Conservation (phyloP, 2,329 filamentous ascomycete genomes). For the Pseudogymnoascus destructans region DNA sequence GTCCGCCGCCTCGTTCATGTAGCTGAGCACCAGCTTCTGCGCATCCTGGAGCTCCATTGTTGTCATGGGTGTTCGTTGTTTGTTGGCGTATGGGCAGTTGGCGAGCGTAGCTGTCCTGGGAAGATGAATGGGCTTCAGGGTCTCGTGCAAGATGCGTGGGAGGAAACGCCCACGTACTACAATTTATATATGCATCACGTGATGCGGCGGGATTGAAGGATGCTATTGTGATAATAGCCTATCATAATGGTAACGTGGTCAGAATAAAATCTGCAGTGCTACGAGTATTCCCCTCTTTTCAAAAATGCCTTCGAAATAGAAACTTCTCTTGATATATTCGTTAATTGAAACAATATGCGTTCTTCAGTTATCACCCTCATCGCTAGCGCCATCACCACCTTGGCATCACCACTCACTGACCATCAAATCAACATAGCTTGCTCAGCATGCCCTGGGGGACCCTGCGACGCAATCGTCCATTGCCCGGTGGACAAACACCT, state of each 20-base stretch:
- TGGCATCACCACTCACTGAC: neutral
- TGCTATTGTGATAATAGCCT: neutral
- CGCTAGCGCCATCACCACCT: neutral
- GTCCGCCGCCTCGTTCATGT: conserved; percentile 40
- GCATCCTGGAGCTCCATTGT: conserved; percentile 52
- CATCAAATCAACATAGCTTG: neutral
- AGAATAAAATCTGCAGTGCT: neutral
- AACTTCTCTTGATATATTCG: neutral
- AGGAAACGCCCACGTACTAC: neutral
- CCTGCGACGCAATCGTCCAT: neutral
- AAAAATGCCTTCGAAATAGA: neutral
- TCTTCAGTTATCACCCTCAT: neutral
- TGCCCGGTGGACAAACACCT: neutral
- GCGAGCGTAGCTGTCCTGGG: neutral
- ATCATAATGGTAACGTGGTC: neutral
- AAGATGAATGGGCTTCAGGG: neutral
- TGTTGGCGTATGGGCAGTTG: conserved; percentile 12
- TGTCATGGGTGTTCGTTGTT: neutral
- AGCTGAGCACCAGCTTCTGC: conserved; percentile 39
- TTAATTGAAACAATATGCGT: neutral
- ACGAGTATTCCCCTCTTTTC: neutral
- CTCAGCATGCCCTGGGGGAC: neutral
- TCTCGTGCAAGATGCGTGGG: neutral
- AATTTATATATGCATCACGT: neutral
- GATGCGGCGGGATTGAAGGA: neutral